Base-by-base conservation (phyloP, 2,329 filamentous ascomycete species). In the Byssochlamys sp. region DNA sequence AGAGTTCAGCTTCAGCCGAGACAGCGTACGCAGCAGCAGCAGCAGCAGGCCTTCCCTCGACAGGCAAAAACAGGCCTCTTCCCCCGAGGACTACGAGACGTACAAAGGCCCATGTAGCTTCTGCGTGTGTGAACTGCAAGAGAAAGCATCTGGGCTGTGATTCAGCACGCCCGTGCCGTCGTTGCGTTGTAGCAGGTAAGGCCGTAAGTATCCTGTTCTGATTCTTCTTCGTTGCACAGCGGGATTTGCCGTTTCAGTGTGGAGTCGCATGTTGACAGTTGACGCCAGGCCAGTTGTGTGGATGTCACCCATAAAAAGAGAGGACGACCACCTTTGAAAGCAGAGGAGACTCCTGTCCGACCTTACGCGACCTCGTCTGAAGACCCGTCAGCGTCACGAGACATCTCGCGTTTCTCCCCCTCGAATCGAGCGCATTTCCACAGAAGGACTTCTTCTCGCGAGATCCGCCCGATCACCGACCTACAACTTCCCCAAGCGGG, bases 291-390 rank as follows among this genome's bases (percentile, higher is more conserved):
- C 25, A 71, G 73, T 10, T 77, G 75, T 57, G 67, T 74, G 28
- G 76, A 78, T 61, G 76, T 78, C 27, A 76, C 74, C 52, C 75
- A 78, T 61, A 78, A 78, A 62, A 78, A 78, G 62, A 67, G 76
- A 64, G 75, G 75, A 45, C 66, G 75, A 52, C 75, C 75, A 45
- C 74, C 74, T 52, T 60, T 77, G 33, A 75, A 75, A 58, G 73
- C 74, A 48, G 74, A 76, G 52, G 74, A 76, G 53, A 67, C 71
- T 7, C 68, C 71, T 10, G 60, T 72, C 14, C 64, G 69, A 55
- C 62, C 68, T 26, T 71, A 69, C 56, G 59, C 68, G 14, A 57
- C 67, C 4, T 67, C 69, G 49, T 52, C 68, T 27, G 71, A 71
- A 3, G 66, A 65, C 28, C 57, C 64, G 29, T 55, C 61, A 9